Evolutionary conservation across 306 rosid genomes (phyloP).

Genomic region (Inga oerstediana): DNA sequence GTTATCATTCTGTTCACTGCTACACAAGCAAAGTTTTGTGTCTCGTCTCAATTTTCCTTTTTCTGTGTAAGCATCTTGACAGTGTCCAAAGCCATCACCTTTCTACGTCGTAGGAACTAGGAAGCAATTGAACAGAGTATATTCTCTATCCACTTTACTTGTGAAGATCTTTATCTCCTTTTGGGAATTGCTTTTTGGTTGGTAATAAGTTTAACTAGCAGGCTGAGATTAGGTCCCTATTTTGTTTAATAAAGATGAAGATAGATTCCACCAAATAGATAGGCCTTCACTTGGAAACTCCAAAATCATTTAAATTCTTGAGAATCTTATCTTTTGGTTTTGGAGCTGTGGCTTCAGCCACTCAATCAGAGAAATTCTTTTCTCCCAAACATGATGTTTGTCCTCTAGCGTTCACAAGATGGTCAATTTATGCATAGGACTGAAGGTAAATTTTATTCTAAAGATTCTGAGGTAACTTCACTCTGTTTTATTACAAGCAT

Average conservation of each 20-base stretch:
- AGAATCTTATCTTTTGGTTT: conserved; percentile 29
- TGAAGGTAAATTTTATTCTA: neutral
- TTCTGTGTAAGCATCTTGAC: neutral
- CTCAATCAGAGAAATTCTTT: conserved; percentile 19
- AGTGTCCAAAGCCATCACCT: neutral
- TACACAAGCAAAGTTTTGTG: neutral
- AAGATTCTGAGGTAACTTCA: neutral
- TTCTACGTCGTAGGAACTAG: neutral
- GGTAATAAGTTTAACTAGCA: neutral
- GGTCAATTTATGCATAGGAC: neutral
- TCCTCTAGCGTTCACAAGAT: neutral
- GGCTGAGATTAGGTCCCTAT: neutral
- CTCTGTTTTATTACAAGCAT: neutral
- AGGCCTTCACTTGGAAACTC: neutral
- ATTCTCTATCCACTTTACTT: neutral
- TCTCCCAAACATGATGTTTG: conserved; percentile 4
- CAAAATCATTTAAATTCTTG: conserved; percentile 7
- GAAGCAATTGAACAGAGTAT: neutral
- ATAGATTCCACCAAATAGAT: conserved; percentile 20
- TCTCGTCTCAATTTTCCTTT: neutral
- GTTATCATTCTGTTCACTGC: neutral
- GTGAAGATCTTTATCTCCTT: neutral
- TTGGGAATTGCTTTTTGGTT: neutral
- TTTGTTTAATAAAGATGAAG: conserved; percentile 3
- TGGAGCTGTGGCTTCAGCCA: conserved; percentile 26